phyloP scores from a whole-genome alignment of 306 rosid species.

The Cicer arietinum region DNA sequence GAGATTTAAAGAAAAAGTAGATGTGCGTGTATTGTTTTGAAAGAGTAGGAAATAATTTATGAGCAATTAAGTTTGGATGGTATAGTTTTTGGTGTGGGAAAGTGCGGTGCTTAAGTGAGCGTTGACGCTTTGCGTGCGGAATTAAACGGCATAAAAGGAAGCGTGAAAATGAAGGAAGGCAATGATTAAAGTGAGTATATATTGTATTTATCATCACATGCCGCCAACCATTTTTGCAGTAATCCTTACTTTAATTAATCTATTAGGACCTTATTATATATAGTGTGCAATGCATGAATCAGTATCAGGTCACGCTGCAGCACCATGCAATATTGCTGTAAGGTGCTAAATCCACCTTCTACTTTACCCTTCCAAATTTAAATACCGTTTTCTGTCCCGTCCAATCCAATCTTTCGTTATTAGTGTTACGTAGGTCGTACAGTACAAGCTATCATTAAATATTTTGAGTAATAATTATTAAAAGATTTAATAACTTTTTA shows the following conservation, averaged over 20 bases:
- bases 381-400: not conserved
- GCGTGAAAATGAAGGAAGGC: constrained; percentile 48
- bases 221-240: constrained; percentile 41
- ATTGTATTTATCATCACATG: constrained; percentile 41
- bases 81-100: not conserved
- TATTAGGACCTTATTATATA: not conserved
- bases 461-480: not conserved
- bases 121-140: constrained; percentile 53
- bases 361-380: constrained; percentile 22
- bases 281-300: constrained; percentile 42
- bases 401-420: not conserved
- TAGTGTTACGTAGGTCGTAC: not conserved
- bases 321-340: constrained; percentile 29
- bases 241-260: constrained; percentile 37
- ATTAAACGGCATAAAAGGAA: constrained; percentile 32
- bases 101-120: constrained; percentile 33
- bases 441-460: not conserved
- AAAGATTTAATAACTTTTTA: not conserved
- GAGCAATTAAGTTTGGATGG: not conserved
- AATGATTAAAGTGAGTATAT: constrained; percentile 48
- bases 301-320: constrained; percentile 39
- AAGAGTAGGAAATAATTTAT: too few species aligned
- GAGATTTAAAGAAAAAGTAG: too few species aligned
- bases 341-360: constrained; percentile 39
- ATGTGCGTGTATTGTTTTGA: too few species aligned